phyloP scores from a whole-genome alignment of 2,329 filamentous ascomycete species.

The Pyrenochaeta sp. region DNA sequence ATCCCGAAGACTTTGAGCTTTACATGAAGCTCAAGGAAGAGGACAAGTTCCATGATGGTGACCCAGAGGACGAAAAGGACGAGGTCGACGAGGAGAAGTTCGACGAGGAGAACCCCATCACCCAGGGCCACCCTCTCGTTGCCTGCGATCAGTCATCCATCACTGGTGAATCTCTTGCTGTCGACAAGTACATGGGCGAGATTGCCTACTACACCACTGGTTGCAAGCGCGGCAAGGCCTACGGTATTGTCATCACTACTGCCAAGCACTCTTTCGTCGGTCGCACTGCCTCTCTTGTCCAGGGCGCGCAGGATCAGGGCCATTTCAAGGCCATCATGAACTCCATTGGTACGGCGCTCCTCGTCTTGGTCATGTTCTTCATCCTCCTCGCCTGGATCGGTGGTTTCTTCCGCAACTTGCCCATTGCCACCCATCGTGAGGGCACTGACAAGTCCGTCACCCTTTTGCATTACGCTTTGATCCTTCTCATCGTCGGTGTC shows the following conservation, averaged over 20 bases:
- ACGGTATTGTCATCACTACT: constrained; percentile 71
- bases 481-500: constrained; percentile 77
- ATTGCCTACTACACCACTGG: constrained; percentile 80
- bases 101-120: constrained; percentile 61
- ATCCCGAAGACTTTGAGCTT: constrained; percentile 71
- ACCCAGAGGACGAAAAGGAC: constrained; percentile 68
- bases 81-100: constrained; percentile 68
- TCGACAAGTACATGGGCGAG: constrained; percentile 82
- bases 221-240: constrained; percentile 82
- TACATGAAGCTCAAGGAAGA: constrained; percentile 70
- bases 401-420: constrained; percentile 77
- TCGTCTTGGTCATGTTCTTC: constrained; percentile 80
- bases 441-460: constrained; percentile 63
- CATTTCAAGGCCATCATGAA: constrained; percentile 78
- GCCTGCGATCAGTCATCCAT: constrained; percentile 82
- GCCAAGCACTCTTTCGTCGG: constrained; percentile 80
- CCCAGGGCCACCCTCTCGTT: constrained; percentile 72
- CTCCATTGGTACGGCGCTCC: constrained; percentile 76
- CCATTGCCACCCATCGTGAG: constrained; percentile 66
- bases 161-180: constrained; percentile 80
- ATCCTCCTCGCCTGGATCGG: constrained; percentile 79
- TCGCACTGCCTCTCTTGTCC: constrained; percentile 76
- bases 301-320: constrained; percentile 78
- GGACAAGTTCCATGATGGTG: constrained; percentile 63
- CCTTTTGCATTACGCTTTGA: constrained; percentile 60